phyloP scores from a whole-genome alignment of 164 flowering plant species.

The Cinnamomum chago region DNA sequence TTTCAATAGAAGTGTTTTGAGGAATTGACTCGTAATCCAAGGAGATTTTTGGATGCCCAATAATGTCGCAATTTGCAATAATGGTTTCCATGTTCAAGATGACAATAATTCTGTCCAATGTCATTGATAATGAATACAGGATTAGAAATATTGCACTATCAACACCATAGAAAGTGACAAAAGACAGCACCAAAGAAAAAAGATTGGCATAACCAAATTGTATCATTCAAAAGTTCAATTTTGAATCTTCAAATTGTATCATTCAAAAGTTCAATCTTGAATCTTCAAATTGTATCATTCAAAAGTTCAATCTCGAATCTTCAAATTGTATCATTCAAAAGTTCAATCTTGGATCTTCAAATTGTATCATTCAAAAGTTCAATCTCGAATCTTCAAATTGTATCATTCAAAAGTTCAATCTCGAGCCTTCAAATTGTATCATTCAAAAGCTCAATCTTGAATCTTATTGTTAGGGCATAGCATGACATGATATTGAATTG shows the following conservation, averaged over 20 bases:
- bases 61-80: slow-evolving; percentile 62
- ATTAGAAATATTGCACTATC: background rate
- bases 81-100: slow-evolving; percentile 88
- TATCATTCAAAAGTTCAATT: background rate
- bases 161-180: background rate
- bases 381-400: background rate
- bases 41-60: slow-evolving; percentile 65
- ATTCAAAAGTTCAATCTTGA: background rate
- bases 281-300: background rate
- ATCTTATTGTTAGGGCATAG: background rate
- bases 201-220: background rate
- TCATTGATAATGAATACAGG: background rate
- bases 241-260: background rate
- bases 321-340: background rate
- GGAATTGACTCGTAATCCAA: slow-evolving; percentile 32
- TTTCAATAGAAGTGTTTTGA: slow-evolving; percentile 27
- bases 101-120: slow-evolving; percentile 67
- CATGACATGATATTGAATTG: no score
- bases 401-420: no score
- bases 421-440: background rate
- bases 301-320: no score
- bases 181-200: no score
- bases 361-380: no score
- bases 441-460: background rate
- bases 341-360: background rate